Conservation (phyloP, 2,329 filamentous ascomycete genomes). For the Volutella citrinella region DNA sequence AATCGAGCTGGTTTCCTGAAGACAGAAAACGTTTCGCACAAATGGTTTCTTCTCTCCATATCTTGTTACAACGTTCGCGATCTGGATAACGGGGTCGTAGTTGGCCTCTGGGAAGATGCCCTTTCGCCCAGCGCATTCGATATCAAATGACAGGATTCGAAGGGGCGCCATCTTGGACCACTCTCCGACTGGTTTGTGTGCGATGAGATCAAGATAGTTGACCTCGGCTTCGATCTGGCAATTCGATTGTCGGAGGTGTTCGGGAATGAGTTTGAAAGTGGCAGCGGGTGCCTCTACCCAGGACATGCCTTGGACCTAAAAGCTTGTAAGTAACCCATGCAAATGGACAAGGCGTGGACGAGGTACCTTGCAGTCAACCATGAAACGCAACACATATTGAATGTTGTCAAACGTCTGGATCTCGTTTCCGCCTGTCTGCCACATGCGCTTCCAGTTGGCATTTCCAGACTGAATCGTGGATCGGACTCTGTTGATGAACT, state of each 20-base stretch:
- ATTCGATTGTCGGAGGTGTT: constrained; percentile 73
- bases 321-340: constrained; percentile 14
- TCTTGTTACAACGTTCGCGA: constrained; percentile 90
- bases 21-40: constrained; percentile 91
- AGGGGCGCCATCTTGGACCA: constrained; percentile 98
- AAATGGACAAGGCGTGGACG: too few relatives aligned
- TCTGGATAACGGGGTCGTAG: constrained; percentile 93
- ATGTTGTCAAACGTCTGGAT: constrained; percentile 95
- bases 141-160: constrained; percentile 93
- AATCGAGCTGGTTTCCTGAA: constrained; percentile 88
- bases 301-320: constrained; percentile 84
- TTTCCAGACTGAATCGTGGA: constrained; percentile 69
- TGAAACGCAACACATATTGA: constrained; percentile 91
- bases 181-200: constrained; percentile 85
- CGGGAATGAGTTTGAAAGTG: constrained; percentile 68
- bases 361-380: constrained; percentile 87
- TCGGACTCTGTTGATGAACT: constrained; percentile 74
- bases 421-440: constrained; percentile 66
- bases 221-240: constrained; percentile 94
- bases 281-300: constrained; percentile 85
- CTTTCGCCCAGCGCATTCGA: constrained; percentile 96
- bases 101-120: constrained; percentile 95
- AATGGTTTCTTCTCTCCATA: constrained; percentile 97
- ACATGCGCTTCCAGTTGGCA: constrained; percentile 89
- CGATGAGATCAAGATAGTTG: constrained; percentile 77